Conservation (phyloP, 352 stramenopile genomes). For the Pythium aquatile region DNA sequence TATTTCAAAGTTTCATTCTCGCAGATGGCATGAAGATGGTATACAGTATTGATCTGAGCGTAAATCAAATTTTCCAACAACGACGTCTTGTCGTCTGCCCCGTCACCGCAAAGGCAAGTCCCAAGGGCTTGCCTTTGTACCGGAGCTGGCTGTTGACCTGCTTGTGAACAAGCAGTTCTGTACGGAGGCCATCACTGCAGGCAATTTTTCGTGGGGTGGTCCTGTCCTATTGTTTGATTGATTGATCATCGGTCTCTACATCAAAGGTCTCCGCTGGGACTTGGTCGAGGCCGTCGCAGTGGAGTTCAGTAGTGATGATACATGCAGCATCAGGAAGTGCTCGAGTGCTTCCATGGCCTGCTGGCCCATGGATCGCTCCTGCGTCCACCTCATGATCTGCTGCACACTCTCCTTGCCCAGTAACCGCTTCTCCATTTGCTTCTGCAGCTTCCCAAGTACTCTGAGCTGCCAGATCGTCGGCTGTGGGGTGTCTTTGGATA, state of each 20-base stretch:
- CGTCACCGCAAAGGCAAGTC: no score
- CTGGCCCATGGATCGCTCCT: conserved; percentile 39
- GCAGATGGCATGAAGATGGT: not conserved
- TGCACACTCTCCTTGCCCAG: conserved; percentile 60
- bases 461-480: conserved; percentile 51
- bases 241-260: not conserved
- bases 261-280: not conserved
- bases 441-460: conserved; percentile 42
- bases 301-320: not conserved
- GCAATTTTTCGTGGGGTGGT: not conserved
- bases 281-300: not conserved
- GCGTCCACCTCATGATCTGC: conserved; percentile 34
- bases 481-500: not conserved
- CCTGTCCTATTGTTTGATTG: not conserved
- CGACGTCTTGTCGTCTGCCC: not conserved
- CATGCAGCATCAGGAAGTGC: conserved; percentile 38
- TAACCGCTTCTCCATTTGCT: conserved; percentile 46
- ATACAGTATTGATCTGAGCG: not conserved
- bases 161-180: no score
- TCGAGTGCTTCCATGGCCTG: conserved; percentile 40
- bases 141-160: no score
- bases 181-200: no score
- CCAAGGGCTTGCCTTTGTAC: no score
- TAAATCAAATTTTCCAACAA: not conserved
- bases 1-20: not conserved